These are phyloP conservation scores for Kwoniella shandongensis DNA, from an alignment of 768 basidiomycete species.

Conservation along the genomic window DNA sequence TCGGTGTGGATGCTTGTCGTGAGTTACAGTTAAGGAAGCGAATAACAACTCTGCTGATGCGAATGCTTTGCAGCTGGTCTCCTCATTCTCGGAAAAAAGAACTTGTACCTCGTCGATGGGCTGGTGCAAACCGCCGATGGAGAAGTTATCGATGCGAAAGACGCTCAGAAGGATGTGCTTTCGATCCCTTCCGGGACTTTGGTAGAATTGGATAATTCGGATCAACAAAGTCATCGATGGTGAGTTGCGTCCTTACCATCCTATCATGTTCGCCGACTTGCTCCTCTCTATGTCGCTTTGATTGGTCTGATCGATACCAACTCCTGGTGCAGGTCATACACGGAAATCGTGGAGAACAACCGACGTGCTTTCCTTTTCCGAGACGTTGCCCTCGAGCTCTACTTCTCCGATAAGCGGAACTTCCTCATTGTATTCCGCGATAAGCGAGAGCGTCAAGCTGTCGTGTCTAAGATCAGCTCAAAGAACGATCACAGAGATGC, in stretches of 20 bases:
- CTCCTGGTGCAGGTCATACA: constrained; percentile 68
- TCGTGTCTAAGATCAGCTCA: constrained; percentile 52
- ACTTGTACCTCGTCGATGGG: constrained; percentile 87
- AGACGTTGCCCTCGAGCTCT: constrained; percentile 86
- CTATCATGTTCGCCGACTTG: background rate
- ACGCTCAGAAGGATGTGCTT: constrained; percentile 77
- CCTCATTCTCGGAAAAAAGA: constrained; percentile 78
- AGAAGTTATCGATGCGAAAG: constrained; percentile 81
- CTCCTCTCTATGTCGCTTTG: background rate
- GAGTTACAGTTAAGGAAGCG: constrained; percentile 45
- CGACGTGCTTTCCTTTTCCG: constrained; percentile 85
- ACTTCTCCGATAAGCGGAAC: constrained; percentile 88
- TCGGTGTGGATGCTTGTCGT: constrained; percentile 91
- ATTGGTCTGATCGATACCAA: too few relatives aligned
- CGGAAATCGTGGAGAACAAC: constrained; percentile 73
- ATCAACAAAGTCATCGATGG: constrained; percentile 81
- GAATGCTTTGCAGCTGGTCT: constrained; percentile 65
- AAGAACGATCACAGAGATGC: constrained; percentile 60
- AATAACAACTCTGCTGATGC: background rate
- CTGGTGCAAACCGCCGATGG: constrained; percentile 82
- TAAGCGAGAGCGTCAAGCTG: constrained; percentile 61
- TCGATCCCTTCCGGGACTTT: constrained; percentile 77
- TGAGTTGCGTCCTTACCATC: constrained; percentile 54
- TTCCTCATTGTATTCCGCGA: constrained; percentile 78
- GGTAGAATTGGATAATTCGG: constrained; percentile 69